Percentiles rank a stretch among this genome's conserved stretches.
phyloP scores from a whole-genome alignment of 768 basidiomycete species.

The Mycena olivaceomarginata region DNA sequence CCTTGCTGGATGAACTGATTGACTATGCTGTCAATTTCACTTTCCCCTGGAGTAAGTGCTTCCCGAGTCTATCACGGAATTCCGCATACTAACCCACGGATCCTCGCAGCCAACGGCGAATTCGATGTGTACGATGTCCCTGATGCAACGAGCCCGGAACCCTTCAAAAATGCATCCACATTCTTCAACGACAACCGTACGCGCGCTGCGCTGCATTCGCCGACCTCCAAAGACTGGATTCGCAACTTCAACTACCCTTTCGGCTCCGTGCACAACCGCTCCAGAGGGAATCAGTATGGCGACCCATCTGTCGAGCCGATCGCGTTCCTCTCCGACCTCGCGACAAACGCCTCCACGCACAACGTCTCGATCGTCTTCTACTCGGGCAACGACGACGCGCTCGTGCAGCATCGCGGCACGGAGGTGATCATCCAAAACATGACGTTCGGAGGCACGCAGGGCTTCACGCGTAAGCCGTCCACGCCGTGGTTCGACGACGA shows the following conservation, averaged over 20 bases:
- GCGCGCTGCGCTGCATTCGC: constrained; percentile 70
- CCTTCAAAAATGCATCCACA: constrained; percentile 35
- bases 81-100: not conserved
- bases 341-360: constrained; percentile 63
- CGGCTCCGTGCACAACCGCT: constrained; percentile 28
- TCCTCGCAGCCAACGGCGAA: constrained; percentile 33
- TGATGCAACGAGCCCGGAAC: constrained; percentile 63
- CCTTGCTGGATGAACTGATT: constrained; percentile 67
- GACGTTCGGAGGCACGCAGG: constrained; percentile 72
- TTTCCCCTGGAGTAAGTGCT: constrained; percentile 54
- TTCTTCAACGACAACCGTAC: constrained; percentile 59
- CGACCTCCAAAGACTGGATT: constrained; percentile 58
- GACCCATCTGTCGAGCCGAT: constrained; percentile 60
- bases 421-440: constrained; percentile 69
- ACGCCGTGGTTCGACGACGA: constrained; percentile 69
- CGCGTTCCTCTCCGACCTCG: constrained; percentile 67
- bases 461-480: constrained; percentile 67
- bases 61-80: not conserved
- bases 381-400: constrained; percentile 49
- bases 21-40: constrained; percentile 74
- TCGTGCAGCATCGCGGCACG: constrained; percentile 66
- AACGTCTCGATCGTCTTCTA: constrained; percentile 62
- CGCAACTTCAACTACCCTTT: constrained; percentile 45
- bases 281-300: constrained; percentile 32
- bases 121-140: constrained; percentile 56